Conservation (phyloP, 495 filamentous ascomycete species). For the Penicillium flavigenum region DNA sequence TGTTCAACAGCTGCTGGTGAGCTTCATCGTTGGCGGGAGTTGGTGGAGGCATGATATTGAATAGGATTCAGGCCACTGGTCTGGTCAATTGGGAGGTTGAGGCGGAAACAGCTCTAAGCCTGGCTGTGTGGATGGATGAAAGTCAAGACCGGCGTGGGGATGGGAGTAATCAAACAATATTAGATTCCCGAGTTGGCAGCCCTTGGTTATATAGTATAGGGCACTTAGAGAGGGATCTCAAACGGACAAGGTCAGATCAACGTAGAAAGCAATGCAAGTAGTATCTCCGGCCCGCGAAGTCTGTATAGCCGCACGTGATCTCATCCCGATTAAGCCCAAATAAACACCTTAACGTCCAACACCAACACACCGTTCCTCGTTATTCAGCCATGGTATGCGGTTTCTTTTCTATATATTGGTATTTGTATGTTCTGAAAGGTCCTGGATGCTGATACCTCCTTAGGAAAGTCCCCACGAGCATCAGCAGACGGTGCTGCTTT, state of each 20-base stretch:
- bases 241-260: neutral
- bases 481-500: conserved; percentile 89
- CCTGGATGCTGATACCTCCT: conserved; percentile 4
- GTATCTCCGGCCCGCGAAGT: conserved; percentile 2
- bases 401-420: neutral
- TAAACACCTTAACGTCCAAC: conserved; percentile 13
- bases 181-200: no score
- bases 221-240: no score
- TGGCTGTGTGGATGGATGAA: neutral
- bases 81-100: neutral
- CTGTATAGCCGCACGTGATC: conserved; percentile 30
- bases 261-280: neutral
- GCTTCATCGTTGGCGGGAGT: conserved; percentile 47
- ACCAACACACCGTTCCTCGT: neutral
- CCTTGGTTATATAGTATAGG: neutral
- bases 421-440: neutral
- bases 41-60: conserved; percentile 44
- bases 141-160: no score
- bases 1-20: conserved; percentile 67
- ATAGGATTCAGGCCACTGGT: conserved; percentile 3
- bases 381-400: conserved; percentile 21
- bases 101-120: neutral
- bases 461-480: conserved; percentile 98
- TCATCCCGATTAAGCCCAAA: conserved; percentile 14
- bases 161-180: neutral